Base-by-base conservation (phyloP, 768 basidiomycete species). In the Boletus reticulatus region DNA sequence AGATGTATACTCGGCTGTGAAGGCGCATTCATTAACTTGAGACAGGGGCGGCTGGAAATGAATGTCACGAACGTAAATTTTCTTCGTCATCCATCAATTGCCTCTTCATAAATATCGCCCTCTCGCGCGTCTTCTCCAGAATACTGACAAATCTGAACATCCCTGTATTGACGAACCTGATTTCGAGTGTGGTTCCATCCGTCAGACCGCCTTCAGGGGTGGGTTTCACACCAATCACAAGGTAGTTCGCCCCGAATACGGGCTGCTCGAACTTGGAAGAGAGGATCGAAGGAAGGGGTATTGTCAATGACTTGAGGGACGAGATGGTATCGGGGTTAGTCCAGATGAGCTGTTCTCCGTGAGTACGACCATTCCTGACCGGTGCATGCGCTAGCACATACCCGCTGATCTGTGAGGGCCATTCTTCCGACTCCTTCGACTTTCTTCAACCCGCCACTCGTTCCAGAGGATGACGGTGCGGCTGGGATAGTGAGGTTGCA, bases 191-290 rank as follows among this genome's bases (percentile, higher is more conserved):
- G 14, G 87, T 87, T 2, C 87, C 87, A 2, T 79, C 72, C 0
- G 80, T 80, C 37, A 92, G 73, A 11, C 85, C 86, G n/a, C 89
- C 89, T 13, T 77, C 83, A 2, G 79, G 66, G 3, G 87, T 78
- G 6, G 91, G 89, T 61, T 79, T 82, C 64, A 92, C 73, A 45
- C 85, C 82, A 60, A 92, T 77, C 1, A 74, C 66, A 46, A 92
- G 76, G 60, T 81, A 88, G 69, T 92, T 92, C 11, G 80, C 69
- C 44, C 80, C 81, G 52, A 92, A 85, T 10, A 83, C 78, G 5
- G 91, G 91, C 66, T 92, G 90, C 60, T 89, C 84, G 65, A 88
- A 92, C 60, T 77, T 79, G 19, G 88, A 87, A 11, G 83, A 81
- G 13, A 90, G 71, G 55, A 92, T 81, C 0, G 85, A 76, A 34